Conservation (phyloP, 495 filamentous ascomycete species). For the Tetracladium setigerum region DNA sequence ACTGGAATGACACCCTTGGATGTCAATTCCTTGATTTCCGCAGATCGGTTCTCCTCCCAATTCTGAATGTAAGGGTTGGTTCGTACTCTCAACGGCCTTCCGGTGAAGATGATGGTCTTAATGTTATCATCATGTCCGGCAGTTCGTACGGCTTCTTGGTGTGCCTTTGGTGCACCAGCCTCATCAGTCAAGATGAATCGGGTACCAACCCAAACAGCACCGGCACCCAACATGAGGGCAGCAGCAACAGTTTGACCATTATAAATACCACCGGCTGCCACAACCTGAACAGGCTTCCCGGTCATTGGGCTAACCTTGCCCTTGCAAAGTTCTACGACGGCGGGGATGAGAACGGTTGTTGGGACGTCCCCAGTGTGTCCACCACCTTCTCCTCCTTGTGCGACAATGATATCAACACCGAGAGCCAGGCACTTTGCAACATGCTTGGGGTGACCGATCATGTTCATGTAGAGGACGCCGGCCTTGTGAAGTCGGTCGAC, state of each 20-base stretch:
- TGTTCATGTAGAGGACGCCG: slow-evolving; percentile 98
- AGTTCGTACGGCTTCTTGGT: slow-evolving; percentile 95
- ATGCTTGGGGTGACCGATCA: slow-evolving; percentile 99
- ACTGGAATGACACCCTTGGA: slow-evolving; percentile 84
- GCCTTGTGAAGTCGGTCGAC: slow-evolving; percentile 82
- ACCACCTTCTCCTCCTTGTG: slow-evolving; percentile 87
- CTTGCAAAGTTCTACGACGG: slow-evolving; percentile 75
- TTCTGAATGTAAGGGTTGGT: slow-evolving; percentile 88
- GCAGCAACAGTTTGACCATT: slow-evolving; percentile 89
- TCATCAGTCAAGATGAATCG: slow-evolving; percentile 91
- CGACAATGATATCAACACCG: slow-evolving; percentile 87
- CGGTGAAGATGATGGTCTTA: slow-evolving; percentile 96
- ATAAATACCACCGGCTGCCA: slow-evolving; percentile 91
- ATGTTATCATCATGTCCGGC: slow-evolving; percentile 90
- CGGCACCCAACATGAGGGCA: slow-evolving; percentile 84
- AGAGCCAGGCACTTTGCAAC: slow-evolving; percentile 86
- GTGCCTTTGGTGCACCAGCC: slow-evolving; percentile 85
- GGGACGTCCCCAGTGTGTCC: slow-evolving; percentile 90
- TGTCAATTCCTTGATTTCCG: slow-evolving; percentile 89
- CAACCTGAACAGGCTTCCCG: slow-evolving; percentile 75
- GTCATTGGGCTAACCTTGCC: slow-evolving; percentile 81
- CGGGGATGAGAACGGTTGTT: slow-evolving; percentile 81
- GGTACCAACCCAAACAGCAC: slow-evolving; percentile 93
- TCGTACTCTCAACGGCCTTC: slow-evolving; percentile 86
- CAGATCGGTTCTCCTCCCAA: slow-evolving; percentile 86